Percentiles rank a stretch among this genome's conserved stretches.
Conservation (phyloP, 225 moss, liverwort and hornwort species). For the Physcomitrium patens region DNA sequence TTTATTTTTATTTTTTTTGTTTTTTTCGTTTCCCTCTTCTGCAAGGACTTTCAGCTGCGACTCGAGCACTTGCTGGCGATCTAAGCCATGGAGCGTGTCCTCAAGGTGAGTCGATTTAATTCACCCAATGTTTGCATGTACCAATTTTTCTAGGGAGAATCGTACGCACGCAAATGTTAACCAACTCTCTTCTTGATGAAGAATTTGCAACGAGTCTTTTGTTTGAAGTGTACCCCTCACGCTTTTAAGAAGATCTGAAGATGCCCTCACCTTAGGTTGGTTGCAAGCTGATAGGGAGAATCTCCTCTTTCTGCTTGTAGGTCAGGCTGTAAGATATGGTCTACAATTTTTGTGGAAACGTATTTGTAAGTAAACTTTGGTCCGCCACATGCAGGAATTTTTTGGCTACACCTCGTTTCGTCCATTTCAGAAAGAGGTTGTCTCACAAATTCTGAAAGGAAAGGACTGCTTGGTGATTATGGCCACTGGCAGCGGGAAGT, state of each 20-base stretch:
- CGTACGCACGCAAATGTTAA: not conserved
- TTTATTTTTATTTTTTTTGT: too few relatives aligned
- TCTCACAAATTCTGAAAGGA: constrained; percentile 71
- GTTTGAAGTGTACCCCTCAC: not conserved
- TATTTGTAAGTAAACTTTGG: not conserved
- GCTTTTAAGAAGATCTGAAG: not conserved
- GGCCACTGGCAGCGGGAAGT: constrained; percentile 94
- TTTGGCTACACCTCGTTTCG: constrained; percentile 77
- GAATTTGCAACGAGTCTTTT: not conserved
- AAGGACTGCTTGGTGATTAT: constrained; percentile 92
- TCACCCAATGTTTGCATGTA: not conserved
- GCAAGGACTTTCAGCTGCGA: constrained; percentile 4
- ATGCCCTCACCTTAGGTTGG: not conserved
- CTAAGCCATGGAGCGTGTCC: constrained; percentile 62
- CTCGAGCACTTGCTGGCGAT: not conserved
- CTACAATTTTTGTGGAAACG: not conserved
- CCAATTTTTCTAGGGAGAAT: not conserved
- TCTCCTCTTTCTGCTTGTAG: not conserved
- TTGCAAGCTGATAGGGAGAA: not conserved
- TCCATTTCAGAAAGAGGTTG: constrained; percentile 82
- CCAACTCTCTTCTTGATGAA: not conserved
- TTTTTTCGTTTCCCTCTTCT: not conserved
- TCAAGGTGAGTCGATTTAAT: constrained; percentile 52
- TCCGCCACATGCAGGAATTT: constrained; percentile 52
- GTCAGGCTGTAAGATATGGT: not conserved